Percentiles rank a stretch among this genome's conserved stretches.
These are phyloP conservation scores for Scleroderma bovista DNA, from an alignment of 768 basidiomycete species.

Conservation along the genomic window DNA sequence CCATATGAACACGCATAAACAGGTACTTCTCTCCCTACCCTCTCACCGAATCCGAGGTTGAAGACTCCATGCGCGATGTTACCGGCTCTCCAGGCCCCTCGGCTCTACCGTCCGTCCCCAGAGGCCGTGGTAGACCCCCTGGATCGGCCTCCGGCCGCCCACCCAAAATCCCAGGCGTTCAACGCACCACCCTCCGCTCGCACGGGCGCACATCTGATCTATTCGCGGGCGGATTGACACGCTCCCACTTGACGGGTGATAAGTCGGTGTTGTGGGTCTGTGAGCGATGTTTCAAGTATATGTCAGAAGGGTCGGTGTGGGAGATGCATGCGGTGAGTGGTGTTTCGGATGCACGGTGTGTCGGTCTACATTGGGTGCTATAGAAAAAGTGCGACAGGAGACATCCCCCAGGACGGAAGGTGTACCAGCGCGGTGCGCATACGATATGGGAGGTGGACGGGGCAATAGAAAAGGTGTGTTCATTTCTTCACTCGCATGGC, in stretches of 20 bases:
- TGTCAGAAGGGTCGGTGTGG: conserved; percentile 69
- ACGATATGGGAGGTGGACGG: conserved; percentile 97
- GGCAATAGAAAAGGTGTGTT: conserved; percentile 67
- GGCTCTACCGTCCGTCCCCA: too few species aligned
- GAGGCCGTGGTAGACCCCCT: too few species aligned
- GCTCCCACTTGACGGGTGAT: conserved; percentile 41
- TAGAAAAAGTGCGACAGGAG: conserved; percentile 64
- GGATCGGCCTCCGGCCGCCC: background rate
- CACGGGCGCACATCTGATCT: conserved; percentile 74
- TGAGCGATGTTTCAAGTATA: conserved; percentile 96
- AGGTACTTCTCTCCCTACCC: conserved; percentile 98
- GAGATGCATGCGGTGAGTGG: conserved; percentile 58
- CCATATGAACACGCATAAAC: background rate
- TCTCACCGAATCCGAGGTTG: conserved; percentile 57
- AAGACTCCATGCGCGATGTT: conserved; percentile 34
- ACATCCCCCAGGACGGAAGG: conserved; percentile 82
- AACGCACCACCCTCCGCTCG: conserved; percentile 47
- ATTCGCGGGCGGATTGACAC: conserved; percentile 55
- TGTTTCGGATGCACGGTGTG: background rate
- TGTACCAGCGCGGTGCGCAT: conserved; percentile 86
- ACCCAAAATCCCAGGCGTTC: conserved; percentile 46
- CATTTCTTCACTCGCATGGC: background rate
- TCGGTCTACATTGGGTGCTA: background rate
- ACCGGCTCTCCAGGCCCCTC: background rate
- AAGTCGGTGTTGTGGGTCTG: conserved; percentile 73